A percentile compares a stretch with the other conserved stretches of the same genome.
Evolutionary conservation across 2,329 filamentous ascomycete species (phyloP).

Genomic region (Fusarium sp.): DNA sequence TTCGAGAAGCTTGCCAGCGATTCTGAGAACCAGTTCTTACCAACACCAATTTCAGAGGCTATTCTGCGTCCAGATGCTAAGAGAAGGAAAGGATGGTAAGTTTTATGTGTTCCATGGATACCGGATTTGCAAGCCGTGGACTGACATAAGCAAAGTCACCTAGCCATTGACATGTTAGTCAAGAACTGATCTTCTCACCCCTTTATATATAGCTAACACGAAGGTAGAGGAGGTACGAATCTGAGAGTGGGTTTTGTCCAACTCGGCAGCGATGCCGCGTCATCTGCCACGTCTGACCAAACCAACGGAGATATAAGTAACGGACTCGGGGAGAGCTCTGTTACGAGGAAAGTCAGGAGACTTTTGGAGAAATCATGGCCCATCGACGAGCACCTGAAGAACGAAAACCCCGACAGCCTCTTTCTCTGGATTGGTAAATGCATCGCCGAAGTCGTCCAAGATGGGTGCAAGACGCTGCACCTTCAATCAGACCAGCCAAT

Average conservation of each 20-base stretch:
- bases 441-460: slow-evolving; percentile 77
- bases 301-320: slow-evolving; percentile 19
- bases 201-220: slow-evolving; percentile 24
- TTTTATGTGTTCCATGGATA: slow-evolving; percentile 9
- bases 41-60: slow-evolving; percentile 70
- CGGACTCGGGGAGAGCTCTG: slow-evolving; percentile 29
- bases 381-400: slow-evolving; percentile 78
- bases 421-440: slow-evolving; percentile 86
- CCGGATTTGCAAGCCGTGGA: background rate
- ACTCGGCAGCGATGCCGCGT: slow-evolving; percentile 56
- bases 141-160: slow-evolving; percentile 58
- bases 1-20: slow-evolving; percentile 64
- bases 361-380: slow-evolving; percentile 78
- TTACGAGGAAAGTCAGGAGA: slow-evolving; percentile 60
- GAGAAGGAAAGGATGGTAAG: slow-evolving; percentile 61
- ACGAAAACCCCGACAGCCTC: slow-evolving; percentile 77
- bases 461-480: slow-evolving; percentile 60
- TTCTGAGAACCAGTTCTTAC: slow-evolving; percentile 66
- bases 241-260: slow-evolving; percentile 76
- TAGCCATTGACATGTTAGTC: slow-evolving; percentile 73
- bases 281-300: slow-evolving; percentile 8
- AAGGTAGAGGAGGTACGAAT: slow-evolving; percentile 75
- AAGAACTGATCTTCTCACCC: background rate
- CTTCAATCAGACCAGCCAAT: slow-evolving; percentile 60
- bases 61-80: slow-evolving; percentile 62